Conservation (phyloP, 768 basidiomycete genomes). For the Rhodotorula toruloides region DNA sequence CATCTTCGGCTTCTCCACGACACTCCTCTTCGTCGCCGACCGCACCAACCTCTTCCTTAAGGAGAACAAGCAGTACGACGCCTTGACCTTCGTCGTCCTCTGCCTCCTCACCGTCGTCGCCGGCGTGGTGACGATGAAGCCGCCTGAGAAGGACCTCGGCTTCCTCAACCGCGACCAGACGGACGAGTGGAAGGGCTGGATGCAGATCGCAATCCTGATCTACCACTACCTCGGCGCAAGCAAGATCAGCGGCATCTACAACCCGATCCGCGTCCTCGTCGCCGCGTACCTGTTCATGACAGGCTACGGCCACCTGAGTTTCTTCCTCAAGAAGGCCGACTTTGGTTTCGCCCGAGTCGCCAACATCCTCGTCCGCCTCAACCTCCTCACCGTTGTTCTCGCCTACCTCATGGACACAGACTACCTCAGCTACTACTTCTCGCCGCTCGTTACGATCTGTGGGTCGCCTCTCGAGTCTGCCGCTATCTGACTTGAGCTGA, state of each 20-base stretch:
- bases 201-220: slow-evolving; percentile 88
- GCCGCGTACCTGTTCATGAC: slow-evolving; percentile 76
- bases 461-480: background rate
- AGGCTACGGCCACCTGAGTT: slow-evolving; percentile 69
- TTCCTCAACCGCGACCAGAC: slow-evolving; percentile 89
- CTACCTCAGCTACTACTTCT: slow-evolving; percentile 85
- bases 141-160: slow-evolving; percentile 70
- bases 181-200: slow-evolving; percentile 98
- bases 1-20: slow-evolving; percentile 62
- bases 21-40: slow-evolving; percentile 72
- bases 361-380: slow-evolving; percentile 72
- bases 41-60: slow-evolving; percentile 82
- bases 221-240: slow-evolving; percentile 90
- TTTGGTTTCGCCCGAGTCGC: slow-evolving; percentile 72
- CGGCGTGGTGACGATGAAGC: slow-evolving; percentile 64
- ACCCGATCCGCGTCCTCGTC: slow-evolving; percentile 79
- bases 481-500: background rate
- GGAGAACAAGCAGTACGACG: slow-evolving; percentile 76
- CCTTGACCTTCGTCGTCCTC: slow-evolving; percentile 62
- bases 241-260: slow-evolving; percentile 86
- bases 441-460: slow-evolving; percentile 79
- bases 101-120: slow-evolving; percentile 54
- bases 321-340: slow-evolving; percentile 83
- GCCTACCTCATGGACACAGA: slow-evolving; percentile 88
- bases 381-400: slow-evolving; percentile 72